Percentiles rank a stretch among this genome's conserved stretches.
phyloP scores from a whole-genome alignment of 768 basidiomycete species.

The Pisolithus tinctorius region DNA sequence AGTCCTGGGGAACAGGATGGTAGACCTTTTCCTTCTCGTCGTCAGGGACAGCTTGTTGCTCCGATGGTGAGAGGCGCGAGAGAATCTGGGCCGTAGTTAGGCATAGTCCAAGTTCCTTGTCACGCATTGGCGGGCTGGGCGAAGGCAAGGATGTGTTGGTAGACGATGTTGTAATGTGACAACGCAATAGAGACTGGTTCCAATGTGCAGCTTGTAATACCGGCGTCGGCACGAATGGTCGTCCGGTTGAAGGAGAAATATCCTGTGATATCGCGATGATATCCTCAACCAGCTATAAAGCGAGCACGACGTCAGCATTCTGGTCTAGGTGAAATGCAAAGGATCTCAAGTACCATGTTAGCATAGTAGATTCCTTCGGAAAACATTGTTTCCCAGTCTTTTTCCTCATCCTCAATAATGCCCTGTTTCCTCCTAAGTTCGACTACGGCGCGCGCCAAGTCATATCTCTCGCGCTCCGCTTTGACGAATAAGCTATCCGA shows the following conservation, averaged over 20 bases:
- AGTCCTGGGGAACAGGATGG: conserved; percentile 62
- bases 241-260: conserved; percentile 61
- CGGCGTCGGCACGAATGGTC: conserved; percentile 59
- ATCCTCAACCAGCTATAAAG: conserved; percentile 68
- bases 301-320: neutral
- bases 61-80: conserved; percentile 20
- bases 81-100: conserved; percentile 47
- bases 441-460: conserved; percentile 65
- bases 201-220: conserved; percentile 76
- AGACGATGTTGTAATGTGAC: conserved; percentile 43
- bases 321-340: neutral
- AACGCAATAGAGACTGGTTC: conserved; percentile 63
- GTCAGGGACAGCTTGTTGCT: conserved; percentile 4
- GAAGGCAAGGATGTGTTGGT: conserved; percentile 22
- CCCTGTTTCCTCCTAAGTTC: conserved; percentile 61
- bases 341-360: conserved; percentile 60
- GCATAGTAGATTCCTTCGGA: conserved; percentile 73
- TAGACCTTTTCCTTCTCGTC: conserved; percentile 34
- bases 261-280: conserved; percentile 69
- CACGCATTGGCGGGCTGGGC: conserved; percentile 27
- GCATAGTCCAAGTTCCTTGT: conserved; percentile 68
- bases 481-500: conserved; percentile 76
- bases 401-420: conserved; percentile 56
- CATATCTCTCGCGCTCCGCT: conserved; percentile 75
- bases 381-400: conserved; percentile 65